Evolutionary conservation across 371 early-diverging fungal species (phyloP), one percentile per base, ranked within the genome.

Genomic region (Rhizopus microsporus): DNA sequence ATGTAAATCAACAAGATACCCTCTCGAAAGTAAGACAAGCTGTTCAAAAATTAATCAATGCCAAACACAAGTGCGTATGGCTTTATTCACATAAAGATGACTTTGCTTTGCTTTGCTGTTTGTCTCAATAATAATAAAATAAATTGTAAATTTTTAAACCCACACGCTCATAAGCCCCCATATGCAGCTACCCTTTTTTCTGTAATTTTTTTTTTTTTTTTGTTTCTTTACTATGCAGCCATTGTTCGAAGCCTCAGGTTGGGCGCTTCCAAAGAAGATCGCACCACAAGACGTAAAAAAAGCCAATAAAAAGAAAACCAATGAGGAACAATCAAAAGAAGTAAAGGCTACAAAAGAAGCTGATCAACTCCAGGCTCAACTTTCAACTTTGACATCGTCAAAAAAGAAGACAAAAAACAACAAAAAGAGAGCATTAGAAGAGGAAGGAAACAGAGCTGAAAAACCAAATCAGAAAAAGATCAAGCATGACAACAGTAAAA

Each of bases 71-170:
- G 52, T 83, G 80, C 57, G 81, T 89, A 6, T 91, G 91, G 91
- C 71, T 91, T 10, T 89, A 89, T 66, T 84, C 89, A 0, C 81
- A 84, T 56, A 80, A 83, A 49, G 88, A 87, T 65, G 88, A 91
- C 42, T 82, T 60, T 57, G 78, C 80, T 9, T 49, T 77, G n/a
- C 65, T 83, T 5, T 88, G 85, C 54, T 42, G 54, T n/a, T 62
- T 72, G 15, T 46, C 60, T 23, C 57, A 48, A 62, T 56, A 34
- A 44, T 56, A 48, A 62, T 56, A 34, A 44, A 49, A 31, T 42
- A 49, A 43, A 54, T 13, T 32, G 17, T 31, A 23, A 23, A 23
- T 23, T 23, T 23, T 23, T 23, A 23, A 23, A 23, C 23, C 23
- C 23, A 23, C 23, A 23, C 23, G 23, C 23, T 23, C 23, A 43